phyloP scores from a whole-genome alignment of 1,284 basidiomycete species.

The Heterobasidion annosum region DNA sequence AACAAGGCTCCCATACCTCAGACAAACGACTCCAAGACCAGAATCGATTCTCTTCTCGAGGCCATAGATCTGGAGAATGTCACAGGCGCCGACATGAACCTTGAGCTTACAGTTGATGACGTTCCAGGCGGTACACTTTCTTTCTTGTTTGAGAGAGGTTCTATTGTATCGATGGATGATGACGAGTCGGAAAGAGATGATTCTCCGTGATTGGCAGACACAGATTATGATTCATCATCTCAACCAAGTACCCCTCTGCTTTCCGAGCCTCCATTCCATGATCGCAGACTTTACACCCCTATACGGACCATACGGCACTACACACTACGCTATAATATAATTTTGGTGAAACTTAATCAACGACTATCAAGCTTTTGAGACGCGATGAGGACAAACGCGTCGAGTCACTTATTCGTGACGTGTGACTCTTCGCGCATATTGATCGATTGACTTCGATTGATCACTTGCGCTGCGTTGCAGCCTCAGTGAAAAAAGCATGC shows the following conservation, averaged over 20 bases:
- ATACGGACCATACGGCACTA: too few species aligned
- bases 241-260: too few species aligned
- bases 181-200: not conserved
- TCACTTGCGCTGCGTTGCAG: too few species aligned
- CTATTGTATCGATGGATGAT: slow-evolving; percentile 10
- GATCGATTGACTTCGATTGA: too few species aligned
- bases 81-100: slow-evolving; percentile 20
- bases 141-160: slow-evolving; percentile 60
- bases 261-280: too few species aligned
- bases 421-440: not conserved
- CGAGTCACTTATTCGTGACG: not conserved
- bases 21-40: slow-evolving; percentile 15
- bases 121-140: slow-evolving; percentile 61
- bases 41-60: slow-evolving; percentile 26
- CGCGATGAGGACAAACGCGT: not conserved
- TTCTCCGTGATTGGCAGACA: not conserved
- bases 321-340: too few species aligned
- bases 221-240: too few species aligned
- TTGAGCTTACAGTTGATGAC: slow-evolving; percentile 25
- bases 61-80: slow-evolving; percentile 37
- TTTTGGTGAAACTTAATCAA: too few species aligned
- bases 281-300: too few species aligned
- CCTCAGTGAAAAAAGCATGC: too few species aligned
- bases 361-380: too few species aligned
- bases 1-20: not conserved